phyloP scores from a whole-genome alignment of 495 filamentous ascomycete genomes.

The Coniosporium apollinis region DNA sequence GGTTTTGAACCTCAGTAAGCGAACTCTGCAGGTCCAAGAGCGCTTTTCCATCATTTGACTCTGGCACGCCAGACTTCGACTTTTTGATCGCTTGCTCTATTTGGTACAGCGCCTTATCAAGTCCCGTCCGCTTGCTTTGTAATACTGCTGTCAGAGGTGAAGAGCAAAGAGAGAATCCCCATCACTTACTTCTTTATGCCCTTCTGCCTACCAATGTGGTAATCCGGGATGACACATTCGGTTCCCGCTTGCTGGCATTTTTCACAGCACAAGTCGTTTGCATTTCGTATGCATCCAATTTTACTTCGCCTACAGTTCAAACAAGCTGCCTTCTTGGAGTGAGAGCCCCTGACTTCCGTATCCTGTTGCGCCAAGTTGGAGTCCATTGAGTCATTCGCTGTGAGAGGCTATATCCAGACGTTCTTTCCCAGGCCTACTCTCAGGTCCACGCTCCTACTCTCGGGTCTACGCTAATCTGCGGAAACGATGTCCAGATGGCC shows the following conservation, averaged over 20 bases:
- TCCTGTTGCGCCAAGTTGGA: no score
- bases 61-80: slow-evolving; percentile 31
- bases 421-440: no score
- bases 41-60: slow-evolving; percentile 35
- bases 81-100: slow-evolving; percentile 55
- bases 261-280: slow-evolving; percentile 36
- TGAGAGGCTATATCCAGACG: no score
- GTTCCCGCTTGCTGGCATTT: slow-evolving; percentile 40
- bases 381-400: no score
- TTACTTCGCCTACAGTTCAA: slow-evolving; percentile 52
- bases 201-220: slow-evolving; percentile 55
- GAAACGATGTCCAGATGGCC: no score
- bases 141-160: slow-evolving; percentile 4
- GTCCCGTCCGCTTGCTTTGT: slow-evolving; percentile 49
- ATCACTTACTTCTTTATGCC: slow-evolving; percentile 57
- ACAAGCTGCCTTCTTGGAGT: slow-evolving; percentile 41
- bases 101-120: slow-evolving; percentile 57
- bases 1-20: slow-evolving; percentile 30
- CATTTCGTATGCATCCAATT: slow-evolving; percentile 42
- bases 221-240: slow-evolving; percentile 48
- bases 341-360: no score
- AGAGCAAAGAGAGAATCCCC: no score
- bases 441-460: no score
- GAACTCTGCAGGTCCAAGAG: slow-evolving; percentile 39
- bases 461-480: no score